Conservation (phyloP, 108 stramenopile genomes). For the Discostella pseudostelligera region DNA sequence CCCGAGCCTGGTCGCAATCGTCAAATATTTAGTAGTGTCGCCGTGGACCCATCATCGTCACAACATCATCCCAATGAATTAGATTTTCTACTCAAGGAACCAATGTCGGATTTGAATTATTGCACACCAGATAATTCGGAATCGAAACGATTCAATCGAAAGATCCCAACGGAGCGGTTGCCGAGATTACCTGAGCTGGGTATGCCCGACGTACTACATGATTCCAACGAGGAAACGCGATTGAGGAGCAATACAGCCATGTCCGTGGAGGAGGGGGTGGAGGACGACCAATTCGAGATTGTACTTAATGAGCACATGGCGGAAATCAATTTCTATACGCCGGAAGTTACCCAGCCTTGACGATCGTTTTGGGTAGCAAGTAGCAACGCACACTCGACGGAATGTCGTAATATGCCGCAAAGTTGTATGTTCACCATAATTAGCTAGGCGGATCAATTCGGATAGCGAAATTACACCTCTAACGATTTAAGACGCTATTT, state of each 20-base stretch:
- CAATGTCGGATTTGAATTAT: not conserved
- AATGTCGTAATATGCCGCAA: too few relatives aligned
- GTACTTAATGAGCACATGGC: too few relatives aligned
- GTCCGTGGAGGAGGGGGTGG: too few relatives aligned
- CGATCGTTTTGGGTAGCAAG: too few relatives aligned
- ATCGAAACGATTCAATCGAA: not conserved
- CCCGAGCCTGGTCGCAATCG: not conserved
- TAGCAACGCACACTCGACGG: too few relatives aligned
- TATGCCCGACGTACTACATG: not conserved
- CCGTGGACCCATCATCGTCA: not conserved
- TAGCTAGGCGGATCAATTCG: too few relatives aligned
- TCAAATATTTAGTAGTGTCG: not conserved
- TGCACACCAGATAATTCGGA: constrained; percentile 9
- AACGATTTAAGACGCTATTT: too few relatives aligned
- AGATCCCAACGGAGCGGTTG: constrained; percentile 3
- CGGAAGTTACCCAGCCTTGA: too few relatives aligned
- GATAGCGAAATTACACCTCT: too few relatives aligned
- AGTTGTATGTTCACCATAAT: too few relatives aligned
- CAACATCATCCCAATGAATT: not conserved
- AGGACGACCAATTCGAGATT: too few relatives aligned
- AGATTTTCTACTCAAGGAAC: constrained; percentile 5
- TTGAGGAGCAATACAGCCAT: not conserved
- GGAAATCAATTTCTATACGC: too few relatives aligned
- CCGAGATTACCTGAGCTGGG: constrained; percentile 10
- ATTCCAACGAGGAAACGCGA: not conserved